Percentiles rank a stretch among this genome's conserved stretches.
These are phyloP conservation scores for Chlamydomonas incerta DNA, from an alignment of 139 green algal species.

Conservation along the genomic window DNA sequence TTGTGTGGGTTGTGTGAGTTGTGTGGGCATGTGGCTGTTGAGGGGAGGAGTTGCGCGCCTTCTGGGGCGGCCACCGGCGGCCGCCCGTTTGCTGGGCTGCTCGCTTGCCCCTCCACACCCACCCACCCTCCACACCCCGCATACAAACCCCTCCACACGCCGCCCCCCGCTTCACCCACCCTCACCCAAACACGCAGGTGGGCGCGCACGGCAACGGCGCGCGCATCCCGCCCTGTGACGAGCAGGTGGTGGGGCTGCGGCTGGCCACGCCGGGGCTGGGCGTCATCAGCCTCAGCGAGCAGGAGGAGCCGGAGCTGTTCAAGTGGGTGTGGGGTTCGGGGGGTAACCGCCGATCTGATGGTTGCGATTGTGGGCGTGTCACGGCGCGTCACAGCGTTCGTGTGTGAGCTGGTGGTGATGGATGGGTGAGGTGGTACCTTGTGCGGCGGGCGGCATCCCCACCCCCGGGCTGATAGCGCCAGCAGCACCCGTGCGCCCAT, in stretches of 20 bases:
- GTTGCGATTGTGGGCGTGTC: too few species aligned
- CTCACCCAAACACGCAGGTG: constrained; percentile 69
- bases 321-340: not conserved
- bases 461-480: too few species aligned
- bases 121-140: not conserved
- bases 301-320: constrained; percentile 84
- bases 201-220: constrained; percentile 95
- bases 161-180: too few species aligned
- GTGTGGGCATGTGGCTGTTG: not conserved
- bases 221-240: constrained; percentile 91
- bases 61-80: not conserved
- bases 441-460: too few species aligned
- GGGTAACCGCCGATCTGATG: too few species aligned
- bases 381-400: too few species aligned
- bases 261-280: constrained; percentile 91
- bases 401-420: too few species aligned
- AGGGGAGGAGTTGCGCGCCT: not conserved
- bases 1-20: not conserved
- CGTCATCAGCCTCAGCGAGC: constrained; percentile 67
- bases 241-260: constrained; percentile 87
- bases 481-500: too few species aligned
- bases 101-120: too few species aligned
- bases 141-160: too few species aligned
- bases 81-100: too few species aligned
- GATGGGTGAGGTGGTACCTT: too few species aligned